Base-by-base conservation (phyloP, 2,329 filamentous ascomycete genomes). In the Colletotrichum tropicale region DNA sequence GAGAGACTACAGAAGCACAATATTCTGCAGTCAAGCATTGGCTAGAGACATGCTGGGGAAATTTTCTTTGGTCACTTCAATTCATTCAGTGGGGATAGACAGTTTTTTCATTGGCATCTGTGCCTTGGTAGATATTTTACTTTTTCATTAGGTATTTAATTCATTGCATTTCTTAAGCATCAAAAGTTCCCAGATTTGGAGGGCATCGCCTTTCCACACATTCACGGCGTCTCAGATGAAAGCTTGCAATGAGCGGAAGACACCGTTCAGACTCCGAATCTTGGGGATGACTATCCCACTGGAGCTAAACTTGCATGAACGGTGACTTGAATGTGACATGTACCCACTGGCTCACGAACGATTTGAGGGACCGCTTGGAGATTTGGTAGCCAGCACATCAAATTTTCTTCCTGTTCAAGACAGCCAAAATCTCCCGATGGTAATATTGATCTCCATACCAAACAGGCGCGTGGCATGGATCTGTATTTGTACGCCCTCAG, bases 1-100 rank as follows among this genome's bases (percentile, higher is more conserved):
- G n/a, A 18, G 0, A 52, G 43, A 3, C n/a, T 13, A 21, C 12
- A 8, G 10, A 21, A 13, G 1, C 5, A 24, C 2, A 5, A 52
- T 52, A 13, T n/a, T 3, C 43, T 52, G 43, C n/a, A 13, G 43
- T 21, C 43, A 21, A 52, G 10, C n/a, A 5, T 52, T 9, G 43
- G 13, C n/a, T 24, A 52, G 6, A 52, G 43, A 52, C 43, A 52
- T n/a, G 2, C 16, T 21, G 43, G 43, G 43, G 10, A 52, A 13
- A 52, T 2, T 52, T 52, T 21, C 10, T 52, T 52, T 52, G 10
- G 0, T 0, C 21, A 52, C 43, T 52, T 52, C 6, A 21, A 52
- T 52, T 52, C 43, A 21, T 21, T 52, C 1, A 3, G 43, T 6
- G 43, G 43, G n/a, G 18, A 18, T 48, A 4, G 43, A 5, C n/a